phyloP scores from a whole-genome alignment of 208 protist species.

The Leishmania lainsoni region DNA sequence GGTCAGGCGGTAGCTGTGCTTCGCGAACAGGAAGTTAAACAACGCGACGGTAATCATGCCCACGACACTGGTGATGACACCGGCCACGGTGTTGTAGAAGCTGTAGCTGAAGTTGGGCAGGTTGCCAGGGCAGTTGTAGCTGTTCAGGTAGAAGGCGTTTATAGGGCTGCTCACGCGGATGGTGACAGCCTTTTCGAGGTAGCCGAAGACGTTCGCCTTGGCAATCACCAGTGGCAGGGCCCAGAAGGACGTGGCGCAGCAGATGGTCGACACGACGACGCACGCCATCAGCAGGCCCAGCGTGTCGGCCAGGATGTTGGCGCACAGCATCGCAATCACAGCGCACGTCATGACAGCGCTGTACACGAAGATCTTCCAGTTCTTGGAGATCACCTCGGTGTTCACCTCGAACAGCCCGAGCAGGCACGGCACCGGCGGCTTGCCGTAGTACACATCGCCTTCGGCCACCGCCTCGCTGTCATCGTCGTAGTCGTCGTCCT shows the following conservation, averaged over 20 bases:
- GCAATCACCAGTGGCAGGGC: slow-evolving; percentile 59
- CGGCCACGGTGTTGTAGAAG: slow-evolving; percentile 63
- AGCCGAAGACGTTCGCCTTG: slow-evolving; percentile 65
- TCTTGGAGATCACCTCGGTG: slow-evolving; percentile 52
- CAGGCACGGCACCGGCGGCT: slow-evolving; percentile 19
- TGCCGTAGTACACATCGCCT: slow-evolving; percentile 21
- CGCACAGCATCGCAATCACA: slow-evolving; percentile 47
- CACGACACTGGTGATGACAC: slow-evolving; percentile 48
- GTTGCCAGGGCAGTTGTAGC: slow-evolving; percentile 39
- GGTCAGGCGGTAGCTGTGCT: slow-evolving; percentile 52
- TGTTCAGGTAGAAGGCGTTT: slow-evolving; percentile 53
- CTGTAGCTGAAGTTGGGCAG: slow-evolving; percentile 64
- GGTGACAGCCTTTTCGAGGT: slow-evolving; percentile 50
- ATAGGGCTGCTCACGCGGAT: slow-evolving; percentile 43
- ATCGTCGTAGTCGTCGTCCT: slow-evolving; percentile 5
- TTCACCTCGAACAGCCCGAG: slow-evolving; percentile 65
- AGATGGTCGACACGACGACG: slow-evolving; percentile 40
- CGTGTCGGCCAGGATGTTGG: slow-evolving; percentile 41
- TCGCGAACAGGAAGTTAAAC: slow-evolving; percentile 66
- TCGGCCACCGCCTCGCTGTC: slow-evolving; percentile 6
- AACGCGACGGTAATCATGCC: slow-evolving; percentile 44
- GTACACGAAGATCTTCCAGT: slow-evolving; percentile 54
- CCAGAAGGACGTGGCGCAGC: slow-evolving; percentile 51
- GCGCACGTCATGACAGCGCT: slow-evolving; percentile 52
- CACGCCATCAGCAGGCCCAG: slow-evolving; percentile 40